A percentile compares a stretch with the other conserved stretches of the same genome.
phyloP scores from a whole-genome alignment of 331 rosid genomes.

The Prunus yedoensis region DNA sequence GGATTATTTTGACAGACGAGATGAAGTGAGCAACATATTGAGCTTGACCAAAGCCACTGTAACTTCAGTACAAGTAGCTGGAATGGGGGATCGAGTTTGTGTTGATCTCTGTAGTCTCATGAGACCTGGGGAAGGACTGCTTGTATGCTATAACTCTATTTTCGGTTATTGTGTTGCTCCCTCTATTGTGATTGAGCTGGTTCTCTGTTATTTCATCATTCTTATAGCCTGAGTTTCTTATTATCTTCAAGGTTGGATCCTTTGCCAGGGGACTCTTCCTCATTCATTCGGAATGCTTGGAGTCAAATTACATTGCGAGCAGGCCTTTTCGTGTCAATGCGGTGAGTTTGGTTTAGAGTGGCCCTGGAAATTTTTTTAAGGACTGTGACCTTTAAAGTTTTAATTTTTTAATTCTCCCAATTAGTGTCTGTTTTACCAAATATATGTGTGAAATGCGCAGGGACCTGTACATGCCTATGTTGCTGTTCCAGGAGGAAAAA shows the following conservation, averaged over 20 bases:
- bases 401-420: neutral
- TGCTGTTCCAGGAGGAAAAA: conserved; percentile 81
- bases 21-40: conserved; percentile 54
- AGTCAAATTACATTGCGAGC: conserved; percentile 88
- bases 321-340: conserved; percentile 97
- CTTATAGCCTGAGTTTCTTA: conserved; percentile 12
- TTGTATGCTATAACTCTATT: conserved; percentile 45
- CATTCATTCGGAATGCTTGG: conserved; percentile 92
- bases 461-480: conserved; percentile 91
- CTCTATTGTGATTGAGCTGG: conserved; percentile 9
- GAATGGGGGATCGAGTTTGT: conserved; percentile 97
- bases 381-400: neutral
- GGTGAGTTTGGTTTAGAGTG: conserved; percentile 44
- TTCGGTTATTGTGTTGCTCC: neutral
- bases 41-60: conserved; percentile 73
- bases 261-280: conserved; percentile 90
- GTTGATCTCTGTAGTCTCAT: conserved; percentile 91
- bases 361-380: neutral
- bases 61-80: conserved; percentile 57
- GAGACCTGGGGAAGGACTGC: conserved; percentile 95
- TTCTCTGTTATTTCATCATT: conserved; percentile 4
- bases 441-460: conserved; percentile 35
- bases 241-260: conserved; percentile 63
- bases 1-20: conserved; percentile 88
- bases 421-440: neutral